Conservation (phyloP, 768 basidiomycete genomes). For the Amanita molliuscula region DNA sequence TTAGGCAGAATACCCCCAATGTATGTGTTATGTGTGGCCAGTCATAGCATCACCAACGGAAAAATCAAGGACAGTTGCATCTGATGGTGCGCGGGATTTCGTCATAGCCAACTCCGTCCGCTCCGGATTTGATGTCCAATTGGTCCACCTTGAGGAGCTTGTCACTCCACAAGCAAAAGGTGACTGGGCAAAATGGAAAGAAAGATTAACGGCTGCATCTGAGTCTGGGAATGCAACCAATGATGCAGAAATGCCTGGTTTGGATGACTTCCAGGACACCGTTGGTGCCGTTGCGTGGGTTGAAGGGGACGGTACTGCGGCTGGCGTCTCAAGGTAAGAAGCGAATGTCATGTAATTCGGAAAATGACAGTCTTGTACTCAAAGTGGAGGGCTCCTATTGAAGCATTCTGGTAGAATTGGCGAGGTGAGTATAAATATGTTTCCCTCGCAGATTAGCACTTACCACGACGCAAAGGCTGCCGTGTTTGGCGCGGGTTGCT, state of each 20-base stretch:
- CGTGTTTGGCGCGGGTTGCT: conserved; percentile 66
- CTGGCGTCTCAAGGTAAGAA: conserved; percentile 72
- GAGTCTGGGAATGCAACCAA: background rate
- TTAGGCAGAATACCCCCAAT: conserved; percentile 65
- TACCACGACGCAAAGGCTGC: conserved; percentile 39
- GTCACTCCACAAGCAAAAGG: conserved; percentile 35
- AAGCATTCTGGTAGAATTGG: conserved; percentile 69
- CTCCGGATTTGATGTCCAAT: conserved; percentile 18
- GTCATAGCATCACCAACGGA: background rate
- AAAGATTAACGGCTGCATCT: conserved; percentile 21
- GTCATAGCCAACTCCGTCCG: conserved; percentile 21
- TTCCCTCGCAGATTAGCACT: background rate
- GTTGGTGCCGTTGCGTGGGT: conserved; percentile 69
- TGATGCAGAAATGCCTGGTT: conserved; percentile 4
- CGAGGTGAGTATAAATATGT: conserved; percentile 35
- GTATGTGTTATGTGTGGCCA: conserved; percentile 25
- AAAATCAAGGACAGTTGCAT: conserved; percentile 42
- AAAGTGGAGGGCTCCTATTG: conserved; percentile 70
- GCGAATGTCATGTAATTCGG: background rate
- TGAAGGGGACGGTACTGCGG: conserved; percentile 34
- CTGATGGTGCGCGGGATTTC: conserved; percentile 50
- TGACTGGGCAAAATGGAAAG: conserved; percentile 58
- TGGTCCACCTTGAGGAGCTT: conserved; percentile 28
- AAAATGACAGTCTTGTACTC: background rate
- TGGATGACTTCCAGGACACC: conserved; percentile 55